Base-by-base conservation (phyloP, 163 green algal species). In the Chlamydomonas reinhardtii region DNA sequence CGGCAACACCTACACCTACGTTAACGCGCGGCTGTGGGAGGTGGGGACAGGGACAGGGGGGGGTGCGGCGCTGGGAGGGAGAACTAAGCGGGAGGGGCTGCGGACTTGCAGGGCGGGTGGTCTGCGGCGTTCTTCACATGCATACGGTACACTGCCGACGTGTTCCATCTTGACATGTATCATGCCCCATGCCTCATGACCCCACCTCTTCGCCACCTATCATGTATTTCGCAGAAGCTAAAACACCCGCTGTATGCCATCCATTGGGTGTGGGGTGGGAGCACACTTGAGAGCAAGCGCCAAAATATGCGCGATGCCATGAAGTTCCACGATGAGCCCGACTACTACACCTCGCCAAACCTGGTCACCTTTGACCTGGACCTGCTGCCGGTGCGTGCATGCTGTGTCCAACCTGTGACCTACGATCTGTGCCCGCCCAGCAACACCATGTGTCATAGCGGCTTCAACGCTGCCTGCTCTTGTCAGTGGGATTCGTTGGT, bases 1-100 rank as follows among this genome's bases (percentile, higher is more conserved):
- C 74, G 85, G 71, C 31, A 91, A 92, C 77, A 74, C 85, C 8
- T 92, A 92, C 85, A 92, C 89, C 54, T 90, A 87, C 37, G 71
- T 86, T 19, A 87, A 83, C 64, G 73, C 72, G 43, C 34, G 65
- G 22, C 73, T 87, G 73, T 79, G 54, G 80, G 80, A 86, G 70
- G 80, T 86, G 27, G 4, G 78, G 69, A 15, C 12, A 6, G 66
- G 31, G 66, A n/a, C n/a, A 5, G 65, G 31, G 43, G 62, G 2
- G 62, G 19, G 12, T 31, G 62, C 39, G 5, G 39, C 56, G 56
- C 56, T 3, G 19, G 56, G 19, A 29, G 56, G 56, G 5, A 12
- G 56, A 2, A 4, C 8, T 24, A 25, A 2, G 56, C 14, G 56
- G 56, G 5, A 25, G 20, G 56, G 56, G 56, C 39, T 48, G 8